Percentiles rank a stretch among this genome's conserved stretches.
Evolutionary conservation across 2,329 filamentous ascomycete genomes (phyloP).

Genomic region (Rutstroemia sp.): DNA sequence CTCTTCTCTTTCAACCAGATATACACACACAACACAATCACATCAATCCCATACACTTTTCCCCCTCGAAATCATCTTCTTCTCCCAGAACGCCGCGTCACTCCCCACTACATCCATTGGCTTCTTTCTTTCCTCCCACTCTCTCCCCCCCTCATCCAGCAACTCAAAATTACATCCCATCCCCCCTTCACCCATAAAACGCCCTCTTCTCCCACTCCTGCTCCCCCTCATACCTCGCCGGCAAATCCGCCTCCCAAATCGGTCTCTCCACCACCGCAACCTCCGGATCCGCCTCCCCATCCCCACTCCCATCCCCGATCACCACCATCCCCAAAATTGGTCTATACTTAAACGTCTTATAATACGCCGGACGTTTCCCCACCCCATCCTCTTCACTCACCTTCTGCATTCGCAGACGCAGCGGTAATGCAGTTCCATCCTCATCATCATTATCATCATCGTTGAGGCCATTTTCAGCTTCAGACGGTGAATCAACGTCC

Average conservation of each 20-base stretch:
- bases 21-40: too few species aligned
- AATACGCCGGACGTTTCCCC: slow-evolving; percentile 32
- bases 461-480: not conserved
- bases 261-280: slow-evolving; percentile 86
- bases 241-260: slow-evolving; percentile 72
- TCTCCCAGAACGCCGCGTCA: too few species aligned
- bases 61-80: too few species aligned
- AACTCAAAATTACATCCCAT: not conserved
- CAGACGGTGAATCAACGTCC: not conserved
- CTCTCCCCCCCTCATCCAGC: not conserved
- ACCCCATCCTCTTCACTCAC: slow-evolving; percentile 22
- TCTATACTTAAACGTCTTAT: slow-evolving; percentile 88
- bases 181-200: not conserved
- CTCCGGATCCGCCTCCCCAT: slow-evolving; percentile 47
- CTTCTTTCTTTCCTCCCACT: too few species aligned
- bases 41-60: too few species aligned
- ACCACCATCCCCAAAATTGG: slow-evolving; percentile 73
- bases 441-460: not conserved
- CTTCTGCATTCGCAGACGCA: slow-evolving; percentile 22
- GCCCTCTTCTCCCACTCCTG: slow-evolving; percentile 39
- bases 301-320: slow-evolving; percentile 28
- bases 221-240: slow-evolving; percentile 60
- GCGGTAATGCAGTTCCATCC: not conserved
- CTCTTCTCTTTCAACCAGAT: too few species aligned
- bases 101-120: not conserved